phyloP scores from a whole-genome alignment of 2,329 filamentous ascomycete species.

The Aspergillus sp. region DNA sequence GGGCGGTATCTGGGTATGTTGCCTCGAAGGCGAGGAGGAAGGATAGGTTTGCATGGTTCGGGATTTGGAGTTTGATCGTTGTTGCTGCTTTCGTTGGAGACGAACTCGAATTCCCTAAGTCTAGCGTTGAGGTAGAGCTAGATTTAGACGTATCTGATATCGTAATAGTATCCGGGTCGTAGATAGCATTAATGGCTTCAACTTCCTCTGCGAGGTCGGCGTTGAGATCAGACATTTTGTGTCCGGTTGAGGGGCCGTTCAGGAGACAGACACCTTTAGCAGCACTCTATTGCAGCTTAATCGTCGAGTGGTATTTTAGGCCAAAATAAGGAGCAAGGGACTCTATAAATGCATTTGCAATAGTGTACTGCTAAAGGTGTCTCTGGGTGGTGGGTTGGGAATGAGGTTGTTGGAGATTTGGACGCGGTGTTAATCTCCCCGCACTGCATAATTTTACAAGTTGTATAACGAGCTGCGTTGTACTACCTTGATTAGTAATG shows the following conservation, averaged over 20 bases:
- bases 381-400: not conserved
- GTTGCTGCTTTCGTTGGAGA: slow-evolving; percentile 27
- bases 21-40: slow-evolving; percentile 65
- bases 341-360: not conserved
- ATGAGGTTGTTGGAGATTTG: slow-evolving; percentile 7
- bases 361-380: not conserved
- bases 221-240: slow-evolving; percentile 25
- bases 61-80: slow-evolving; percentile 64
- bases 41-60: slow-evolving; percentile 52
- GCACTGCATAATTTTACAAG: not conserved
- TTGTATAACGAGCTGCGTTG: not conserved
- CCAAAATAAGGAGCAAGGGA: not conserved
- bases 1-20: slow-evolving; percentile 73
- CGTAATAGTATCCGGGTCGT: slow-evolving; percentile 63
- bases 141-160: slow-evolving; percentile 25
- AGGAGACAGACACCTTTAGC: not conserved
- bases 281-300: not conserved
- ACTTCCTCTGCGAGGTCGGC: slow-evolving; percentile 48
- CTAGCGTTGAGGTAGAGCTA: slow-evolving; percentile 26
- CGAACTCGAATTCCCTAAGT: slow-evolving; percentile 21
- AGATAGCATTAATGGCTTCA: slow-evolving; percentile 56
- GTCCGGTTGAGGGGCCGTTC: too few relatives aligned
- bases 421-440: slow-evolving; percentile 4
- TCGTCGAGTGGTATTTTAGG: not conserved
- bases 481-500: slow-evolving; percentile 3